These are phyloP conservation scores for Corrigiola litoralis DNA, from an alignment of 179 eudicot genomes.

Conservation along the genomic window DNA sequence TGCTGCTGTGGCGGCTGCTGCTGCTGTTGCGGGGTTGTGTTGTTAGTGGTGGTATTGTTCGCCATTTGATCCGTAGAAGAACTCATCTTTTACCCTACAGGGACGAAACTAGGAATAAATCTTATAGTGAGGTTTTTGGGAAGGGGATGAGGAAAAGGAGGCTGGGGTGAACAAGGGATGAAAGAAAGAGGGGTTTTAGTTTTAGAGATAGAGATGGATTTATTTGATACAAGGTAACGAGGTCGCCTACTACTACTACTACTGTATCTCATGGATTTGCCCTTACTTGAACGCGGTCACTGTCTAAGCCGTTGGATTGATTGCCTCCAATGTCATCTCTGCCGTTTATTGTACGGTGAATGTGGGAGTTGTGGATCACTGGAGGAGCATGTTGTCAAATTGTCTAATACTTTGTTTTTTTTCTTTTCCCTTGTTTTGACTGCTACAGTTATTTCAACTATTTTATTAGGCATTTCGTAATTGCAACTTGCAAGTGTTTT, in stretches of 20 bases:
- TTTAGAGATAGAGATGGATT: conserved; percentile 24
- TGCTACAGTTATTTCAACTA: too few relatives aligned
- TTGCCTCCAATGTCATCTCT: conserved; percentile 7
- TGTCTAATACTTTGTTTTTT: too few relatives aligned
- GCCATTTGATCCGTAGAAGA: conserved; percentile 22
- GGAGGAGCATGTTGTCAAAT: not conserved
- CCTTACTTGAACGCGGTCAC: conserved; percentile 33
- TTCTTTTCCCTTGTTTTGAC: too few relatives aligned
- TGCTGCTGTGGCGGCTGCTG: not conserved
- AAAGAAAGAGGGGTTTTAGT: not conserved
- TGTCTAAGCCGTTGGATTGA: conserved; percentile 44
- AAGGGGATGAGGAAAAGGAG: not conserved
- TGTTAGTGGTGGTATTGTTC: conserved; percentile 4
- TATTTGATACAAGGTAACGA: conserved; percentile 5
- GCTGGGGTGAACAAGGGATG: not conserved
- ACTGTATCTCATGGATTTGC: not conserved
- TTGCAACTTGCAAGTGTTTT: too few relatives aligned
- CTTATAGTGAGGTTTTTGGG: too few relatives aligned
- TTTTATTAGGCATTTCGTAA: too few relatives aligned
- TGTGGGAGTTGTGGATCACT: not conserved
- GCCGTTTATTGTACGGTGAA: conserved; percentile 37
- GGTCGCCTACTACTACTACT: not conserved
- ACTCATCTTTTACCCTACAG: not conserved
- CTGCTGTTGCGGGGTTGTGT: conserved; percentile 15
- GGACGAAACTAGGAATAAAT: too few relatives aligned